A percentile compares a stretch with the other conserved stretches of the same genome.
Evolutionary conservation across 164 flowering plant species (phyloP).

Genomic region (Kalanchoe fedtschenkoi): DNA sequence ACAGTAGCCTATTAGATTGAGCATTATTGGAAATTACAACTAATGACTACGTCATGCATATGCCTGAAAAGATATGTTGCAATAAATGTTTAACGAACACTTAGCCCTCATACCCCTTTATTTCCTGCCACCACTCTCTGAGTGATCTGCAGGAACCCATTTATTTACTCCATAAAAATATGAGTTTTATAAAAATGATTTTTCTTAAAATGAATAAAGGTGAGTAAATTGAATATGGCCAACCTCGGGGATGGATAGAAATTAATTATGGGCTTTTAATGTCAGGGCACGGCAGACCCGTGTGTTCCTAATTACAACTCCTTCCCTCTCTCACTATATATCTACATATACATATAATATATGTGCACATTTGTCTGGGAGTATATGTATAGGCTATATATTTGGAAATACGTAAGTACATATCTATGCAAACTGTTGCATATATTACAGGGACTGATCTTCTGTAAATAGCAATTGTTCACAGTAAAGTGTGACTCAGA

Average conservation of each 20-base stretch:
- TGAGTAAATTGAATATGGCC: slow-evolving; percentile 2
- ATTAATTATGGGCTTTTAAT: not conserved
- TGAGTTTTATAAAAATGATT: not conserved
- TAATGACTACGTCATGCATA: not conserved
- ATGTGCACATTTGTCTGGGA: not conserved
- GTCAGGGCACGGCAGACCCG: slow-evolving; percentile 6
- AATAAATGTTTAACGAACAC: slow-evolving; percentile 1
- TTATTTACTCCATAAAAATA: not conserved
- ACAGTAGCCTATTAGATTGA: not conserved
- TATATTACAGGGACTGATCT: not conserved
- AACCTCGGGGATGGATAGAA: slow-evolving; percentile 3
- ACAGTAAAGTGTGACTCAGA: not conserved
- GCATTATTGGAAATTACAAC: not conserved
- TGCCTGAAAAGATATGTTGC: not conserved
- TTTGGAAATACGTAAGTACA: no score
- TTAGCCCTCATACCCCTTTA: not conserved
- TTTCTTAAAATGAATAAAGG: not conserved
- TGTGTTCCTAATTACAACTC: not conserved
- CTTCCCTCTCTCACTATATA: not conserved
- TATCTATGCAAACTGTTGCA: not conserved
- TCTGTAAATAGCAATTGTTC: slow-evolving; percentile 1
- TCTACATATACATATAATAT: not conserved
- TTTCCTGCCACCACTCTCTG: slow-evolving; percentile 3
- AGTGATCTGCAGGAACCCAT: not conserved
- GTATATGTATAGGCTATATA: no score